Evolutionary conservation across 106 monocot genomes (phyloP).

Genomic region (Narthecium ossifragum): DNA sequence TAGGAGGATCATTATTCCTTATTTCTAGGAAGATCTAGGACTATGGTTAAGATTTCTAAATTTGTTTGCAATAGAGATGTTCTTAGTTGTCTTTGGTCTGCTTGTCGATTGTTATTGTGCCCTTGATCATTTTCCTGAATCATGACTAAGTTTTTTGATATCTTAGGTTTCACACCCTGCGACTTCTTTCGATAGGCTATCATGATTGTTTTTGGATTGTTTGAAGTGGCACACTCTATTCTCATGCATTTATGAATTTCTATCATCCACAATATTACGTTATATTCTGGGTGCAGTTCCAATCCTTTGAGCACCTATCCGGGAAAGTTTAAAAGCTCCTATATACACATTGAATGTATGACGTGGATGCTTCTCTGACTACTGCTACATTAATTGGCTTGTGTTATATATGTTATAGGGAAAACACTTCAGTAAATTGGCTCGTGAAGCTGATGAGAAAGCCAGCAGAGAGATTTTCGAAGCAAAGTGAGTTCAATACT

Average conservation of each 20-base stretch:
- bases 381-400: background rate
- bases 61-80: background rate
- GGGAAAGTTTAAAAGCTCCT: background rate
- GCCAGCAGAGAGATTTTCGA: conserved; percentile 80
- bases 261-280: too few species aligned
- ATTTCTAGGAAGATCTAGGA: too few species aligned
- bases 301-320: background rate
- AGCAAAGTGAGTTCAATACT: conserved; percentile 40
- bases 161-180: too few species aligned
- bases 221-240: too few species aligned
- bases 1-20: too few species aligned
- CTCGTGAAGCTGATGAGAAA: conserved; percentile 71
- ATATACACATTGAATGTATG: background rate
- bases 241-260: too few species aligned
- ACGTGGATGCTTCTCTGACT: background rate
- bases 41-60: too few species aligned
- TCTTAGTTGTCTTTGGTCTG: background rate
- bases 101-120: background rate
- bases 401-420: conserved; percentile 37
- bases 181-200: too few species aligned
- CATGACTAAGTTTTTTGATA: background rate
- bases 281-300: too few species aligned
- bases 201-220: too few species aligned
- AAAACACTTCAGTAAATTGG: conserved; percentile 46
- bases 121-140: background rate